Evolutionary conservation across 2,329 filamentous ascomycete species (phyloP), one percentile per base, ranked within the genome.

Genomic region (Chaetomium globosum): DNA sequence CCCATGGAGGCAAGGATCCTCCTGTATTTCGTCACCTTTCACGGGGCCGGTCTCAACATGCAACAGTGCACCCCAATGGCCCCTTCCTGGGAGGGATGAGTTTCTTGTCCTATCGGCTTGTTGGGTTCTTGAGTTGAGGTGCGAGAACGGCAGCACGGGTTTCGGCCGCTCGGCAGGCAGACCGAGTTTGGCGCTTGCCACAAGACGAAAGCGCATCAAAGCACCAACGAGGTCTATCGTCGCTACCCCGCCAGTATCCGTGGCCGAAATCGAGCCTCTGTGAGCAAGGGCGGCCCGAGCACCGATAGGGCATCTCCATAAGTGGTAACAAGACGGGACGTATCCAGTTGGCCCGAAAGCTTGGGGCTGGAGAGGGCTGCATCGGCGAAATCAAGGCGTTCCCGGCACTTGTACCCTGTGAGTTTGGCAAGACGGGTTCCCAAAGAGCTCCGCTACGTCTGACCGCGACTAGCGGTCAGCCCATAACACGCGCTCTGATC

Each of bases 401-500:
- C 36, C 36, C 49, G 36, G 26, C 23, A 12, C 23, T 53, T 36
- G 58, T 53, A 53, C 48, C 31, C 58, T 26, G 46, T 30, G 19
- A 21, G 3, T 16, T 12, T 36, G 52, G n/a, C 19, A 21, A 8
- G 21, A 23, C 8, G 28, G 52, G n/a, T 51, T 19, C 8, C 23
- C 56, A 8, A 13, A 36, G 39, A 16, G 23, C 23, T 46, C 21
- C 5, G 28, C 7, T 19, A 39, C 31, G 51, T 59, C 67, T 70
- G 67, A 70, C 69, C 62, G 68, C 68, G 65, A 68, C 59, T 68
- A 55, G 33, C 19, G 10, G 43, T 33, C 61, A 60, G 43, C 21
- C 31, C 33, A 13, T 31, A 23, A 21, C n/a, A 63, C 26, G 48
- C 36, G 23, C 59, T 51, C 57, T 49, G 51, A 57, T 53, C 57